phyloP scores from a whole-genome alignment of 78 protist genomes.

The Reticulomyxa filosa region DNA sequence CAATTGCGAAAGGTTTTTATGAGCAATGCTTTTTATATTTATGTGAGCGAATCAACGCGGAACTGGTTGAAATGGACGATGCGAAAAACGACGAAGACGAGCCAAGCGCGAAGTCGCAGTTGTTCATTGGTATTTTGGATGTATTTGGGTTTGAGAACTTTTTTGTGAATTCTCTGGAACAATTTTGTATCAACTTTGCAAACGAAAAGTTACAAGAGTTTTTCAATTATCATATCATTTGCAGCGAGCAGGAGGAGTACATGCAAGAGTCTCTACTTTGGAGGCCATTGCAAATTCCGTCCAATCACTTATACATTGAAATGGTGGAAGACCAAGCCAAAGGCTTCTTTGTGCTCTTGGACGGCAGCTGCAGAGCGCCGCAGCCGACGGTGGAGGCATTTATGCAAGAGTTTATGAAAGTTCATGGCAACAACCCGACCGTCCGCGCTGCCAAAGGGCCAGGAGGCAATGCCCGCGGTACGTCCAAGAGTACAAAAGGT shows the following conservation, averaged over 20 bases:
- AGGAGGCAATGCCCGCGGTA: too few relatives aligned
- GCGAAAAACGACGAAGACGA: too few relatives aligned
- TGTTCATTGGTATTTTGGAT: conserved; percentile 69
- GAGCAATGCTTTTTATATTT: too few relatives aligned
- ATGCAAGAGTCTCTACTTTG: background rate
- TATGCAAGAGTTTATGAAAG: background rate
- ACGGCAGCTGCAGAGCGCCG: background rate
- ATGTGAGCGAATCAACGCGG: too few relatives aligned
- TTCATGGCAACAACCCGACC: too few relatives aligned
- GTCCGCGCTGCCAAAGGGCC: too few relatives aligned
- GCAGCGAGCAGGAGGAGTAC: conserved; percentile 9
- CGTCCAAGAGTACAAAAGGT: too few relatives aligned
- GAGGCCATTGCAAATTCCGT: conserved; percentile 6
- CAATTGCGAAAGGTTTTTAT: too few relatives aligned
- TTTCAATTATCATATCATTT: conserved; percentile 5
- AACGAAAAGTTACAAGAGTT: conserved; percentile 51
- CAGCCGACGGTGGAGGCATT: background rate
- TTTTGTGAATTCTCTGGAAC: conserved; percentile 25
- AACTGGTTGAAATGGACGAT: too few relatives aligned
- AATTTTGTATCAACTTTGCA: conserved; percentile 50
- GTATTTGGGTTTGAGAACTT: conserved; percentile 86
- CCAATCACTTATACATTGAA: background rate
- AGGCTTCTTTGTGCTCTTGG: conserved; percentile 1
- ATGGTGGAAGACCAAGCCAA: background rate
- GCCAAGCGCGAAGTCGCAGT: too few relatives aligned